Evolutionary conservation across 768 basidiomycete genomes (phyloP).

Genomic region (Kwoniella dendrophila): DNA sequence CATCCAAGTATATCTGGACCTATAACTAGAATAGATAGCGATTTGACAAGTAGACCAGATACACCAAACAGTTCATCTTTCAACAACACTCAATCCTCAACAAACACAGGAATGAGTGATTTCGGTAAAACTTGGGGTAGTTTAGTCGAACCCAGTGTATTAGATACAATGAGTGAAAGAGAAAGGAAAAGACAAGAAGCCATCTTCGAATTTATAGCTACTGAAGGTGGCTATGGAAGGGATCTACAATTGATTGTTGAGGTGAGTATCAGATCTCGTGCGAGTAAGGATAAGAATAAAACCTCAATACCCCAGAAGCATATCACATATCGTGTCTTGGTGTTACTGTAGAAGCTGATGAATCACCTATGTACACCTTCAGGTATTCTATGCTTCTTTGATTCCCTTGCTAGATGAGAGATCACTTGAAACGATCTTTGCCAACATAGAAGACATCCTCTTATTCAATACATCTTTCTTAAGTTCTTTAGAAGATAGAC

Average conservation of each 20-base stretch:
- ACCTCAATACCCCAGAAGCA: background rate
- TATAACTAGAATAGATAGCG: conserved; percentile 27
- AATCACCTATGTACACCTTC: background rate
- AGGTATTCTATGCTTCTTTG: conserved; percentile 86
- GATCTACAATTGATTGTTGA: conserved; percentile 90
- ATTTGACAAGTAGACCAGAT: conserved; percentile 9
- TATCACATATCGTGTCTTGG: background rate
- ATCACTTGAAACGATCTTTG: conserved; percentile 80
- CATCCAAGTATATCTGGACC: conserved; percentile 67
- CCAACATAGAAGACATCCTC: conserved; percentile 89
- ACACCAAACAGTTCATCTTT: background rate
- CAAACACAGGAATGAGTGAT: background rate
- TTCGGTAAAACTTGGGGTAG: conserved; percentile 82
- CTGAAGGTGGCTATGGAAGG: conserved; percentile 85
- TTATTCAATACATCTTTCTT: conserved; percentile 84
- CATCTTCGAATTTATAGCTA: conserved; percentile 92
- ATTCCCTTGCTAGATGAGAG: conserved; percentile 69
- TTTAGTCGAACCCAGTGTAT: conserved; percentile 77
- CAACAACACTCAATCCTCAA: background rate
- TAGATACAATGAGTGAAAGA: conserved; percentile 73
- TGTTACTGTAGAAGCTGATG: no score
- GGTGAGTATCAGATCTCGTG: conserved; percentile 60
- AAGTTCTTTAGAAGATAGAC: conserved; percentile 85
- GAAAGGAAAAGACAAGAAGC: conserved; percentile 91
- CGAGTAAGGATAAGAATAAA: no score